Evolutionary conservation across 768 basidiomycete species (phyloP), one percentile per base, ranked within the genome.

Genomic region (Pleurotus salmoneostramineus): DNA sequence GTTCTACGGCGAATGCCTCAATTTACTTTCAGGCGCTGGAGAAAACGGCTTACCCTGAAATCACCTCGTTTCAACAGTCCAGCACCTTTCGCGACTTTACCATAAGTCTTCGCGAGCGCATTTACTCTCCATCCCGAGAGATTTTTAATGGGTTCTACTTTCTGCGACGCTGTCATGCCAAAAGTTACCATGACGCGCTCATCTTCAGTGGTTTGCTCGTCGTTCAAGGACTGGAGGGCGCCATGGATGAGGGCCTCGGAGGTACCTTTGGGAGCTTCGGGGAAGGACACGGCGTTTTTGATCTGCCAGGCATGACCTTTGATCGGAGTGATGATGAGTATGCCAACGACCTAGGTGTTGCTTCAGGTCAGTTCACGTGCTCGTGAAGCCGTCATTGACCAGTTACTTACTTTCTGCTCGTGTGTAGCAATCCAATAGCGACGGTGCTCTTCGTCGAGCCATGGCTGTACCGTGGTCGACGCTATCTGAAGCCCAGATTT

Each of bases 401-500:
- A 35, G 10, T 37, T 67, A 71, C 60, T 69, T 62, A 3, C 62
- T 71, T 12, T 68, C 70, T 56, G 21, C 21, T 27, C 21, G 21
- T 78, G 69, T 47, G 70, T 69, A 0, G 84, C 83, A 6, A 82
- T 62, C 77, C 83, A 87, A 67, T 85, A 86, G 10, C 77, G 71
- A 27, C 85, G 72, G 63, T 87, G 83, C 45, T 76, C 71, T 31
- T 72, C 66, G 64, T 87, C 84, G 6, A 80, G 65, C 79, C 81
- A 86, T 0, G 84, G 84, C 56, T 77, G 71, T 43, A 81, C 44
- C 15, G 44, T 11, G 44, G 44, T 45, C 4, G 78, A 76, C 0
- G 78, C 79, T 35, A 89, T 76, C 70, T 89, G 87, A 35, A 82
- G 73, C 2, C 87, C 85, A 43, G 73, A 74, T 54, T 80, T 76